Percentiles rank a stretch among this genome's conserved stretches.
Conservation (phyloP, 495 filamentous ascomycete species). For the Penicillium salamii region DNA sequence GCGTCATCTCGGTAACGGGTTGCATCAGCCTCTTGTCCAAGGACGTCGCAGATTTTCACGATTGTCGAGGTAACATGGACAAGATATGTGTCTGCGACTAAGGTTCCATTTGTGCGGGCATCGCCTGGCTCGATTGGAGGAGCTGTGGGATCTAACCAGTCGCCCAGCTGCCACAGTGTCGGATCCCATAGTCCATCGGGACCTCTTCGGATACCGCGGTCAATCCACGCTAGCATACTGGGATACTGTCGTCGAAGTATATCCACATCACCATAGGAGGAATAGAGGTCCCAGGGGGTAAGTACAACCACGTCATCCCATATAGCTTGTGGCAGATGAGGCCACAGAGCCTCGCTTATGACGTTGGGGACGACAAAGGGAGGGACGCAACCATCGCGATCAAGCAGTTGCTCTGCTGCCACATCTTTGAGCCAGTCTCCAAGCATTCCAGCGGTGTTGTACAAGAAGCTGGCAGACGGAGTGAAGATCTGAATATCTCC, state of each 20-base stretch:
- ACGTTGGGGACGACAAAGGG: conserved; percentile 39
- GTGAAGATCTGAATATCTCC: conserved; percentile 51
- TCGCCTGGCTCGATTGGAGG: conserved; percentile 38
- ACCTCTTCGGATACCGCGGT: conserved; percentile 17
- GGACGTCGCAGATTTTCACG: conserved; percentile 79
- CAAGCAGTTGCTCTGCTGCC: conserved; percentile 20
- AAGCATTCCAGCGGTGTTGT: conserved; percentile 44
- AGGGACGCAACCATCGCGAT: no score
- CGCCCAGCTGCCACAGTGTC: conserved; percentile 42
- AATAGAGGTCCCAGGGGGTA: conserved; percentile 43
- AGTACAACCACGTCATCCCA: conserved; percentile 49
- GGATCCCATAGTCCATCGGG: conserved; percentile 35
- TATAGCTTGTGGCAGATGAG: conserved; percentile 27
- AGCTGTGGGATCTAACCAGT: conserved; percentile 54
- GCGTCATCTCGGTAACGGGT: conserved; percentile 64
- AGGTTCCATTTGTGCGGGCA: conserved; percentile 35
- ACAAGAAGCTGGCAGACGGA: conserved; percentile 48
- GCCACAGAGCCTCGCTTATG: not conserved
- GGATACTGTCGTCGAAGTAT: conserved; percentile 38
- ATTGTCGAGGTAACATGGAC: conserved; percentile 42
- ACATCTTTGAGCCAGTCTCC: conserved; percentile 46
- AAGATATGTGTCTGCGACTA: conserved; percentile 53
- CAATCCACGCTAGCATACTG: conserved; percentile 44
- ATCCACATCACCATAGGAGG: conserved; percentile 36
- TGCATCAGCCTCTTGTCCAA: no score